A percentile compares a stretch with the other conserved stretches of the same genome.
phyloP scores from a whole-genome alignment of 2,329 filamentous ascomycete genomes.

The Coniochaeta hoffmannii region DNA sequence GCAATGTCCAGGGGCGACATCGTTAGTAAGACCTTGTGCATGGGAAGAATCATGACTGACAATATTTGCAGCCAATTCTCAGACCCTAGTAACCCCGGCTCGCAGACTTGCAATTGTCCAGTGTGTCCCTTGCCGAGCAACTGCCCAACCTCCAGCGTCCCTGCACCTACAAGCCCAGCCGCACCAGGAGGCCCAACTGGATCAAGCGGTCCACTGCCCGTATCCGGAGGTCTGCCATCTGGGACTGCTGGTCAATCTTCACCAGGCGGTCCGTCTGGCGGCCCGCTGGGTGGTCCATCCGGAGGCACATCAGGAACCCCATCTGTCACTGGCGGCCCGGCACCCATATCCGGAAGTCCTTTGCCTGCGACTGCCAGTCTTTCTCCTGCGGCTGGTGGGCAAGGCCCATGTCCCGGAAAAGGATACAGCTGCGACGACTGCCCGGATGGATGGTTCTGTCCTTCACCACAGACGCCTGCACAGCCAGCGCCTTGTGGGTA shows the following conservation, averaged over 20 bases:
- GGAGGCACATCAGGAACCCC: not conserved
- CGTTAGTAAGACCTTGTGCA: not conserved
- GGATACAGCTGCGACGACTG: slow-evolving; percentile 29
- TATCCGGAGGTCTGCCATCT: not conserved
- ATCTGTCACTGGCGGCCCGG: not conserved
- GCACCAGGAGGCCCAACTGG: not conserved
- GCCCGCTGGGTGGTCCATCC: no score
- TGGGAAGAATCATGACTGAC: not conserved
- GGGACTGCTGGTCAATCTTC: not conserved
- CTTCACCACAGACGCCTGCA: slow-evolving; percentile 24
- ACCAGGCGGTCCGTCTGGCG: not conserved
- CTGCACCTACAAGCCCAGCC: not conserved
- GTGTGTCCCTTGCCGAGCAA: not conserved
- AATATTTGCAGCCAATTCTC: not conserved
- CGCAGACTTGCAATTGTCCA: not conserved
- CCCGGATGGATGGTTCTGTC: slow-evolving; percentile 28
- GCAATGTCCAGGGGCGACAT: not conserved
- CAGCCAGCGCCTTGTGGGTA: slow-evolving; percentile 25
- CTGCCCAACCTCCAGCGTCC: not conserved
- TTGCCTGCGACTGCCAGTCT: not conserved
- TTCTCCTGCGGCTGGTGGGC: slow-evolving; percentile 5
- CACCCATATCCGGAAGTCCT: not conserved
- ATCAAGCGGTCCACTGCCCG: not conserved
- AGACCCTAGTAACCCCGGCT: not conserved
- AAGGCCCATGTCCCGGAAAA: slow-evolving; percentile 25